Percentiles rank a stretch among this genome's conserved stretches.
These are phyloP conservation scores for Paramecium tetraurelia DNA, from an alignment of 73 alveolate species.

Conservation along the genomic window DNA sequence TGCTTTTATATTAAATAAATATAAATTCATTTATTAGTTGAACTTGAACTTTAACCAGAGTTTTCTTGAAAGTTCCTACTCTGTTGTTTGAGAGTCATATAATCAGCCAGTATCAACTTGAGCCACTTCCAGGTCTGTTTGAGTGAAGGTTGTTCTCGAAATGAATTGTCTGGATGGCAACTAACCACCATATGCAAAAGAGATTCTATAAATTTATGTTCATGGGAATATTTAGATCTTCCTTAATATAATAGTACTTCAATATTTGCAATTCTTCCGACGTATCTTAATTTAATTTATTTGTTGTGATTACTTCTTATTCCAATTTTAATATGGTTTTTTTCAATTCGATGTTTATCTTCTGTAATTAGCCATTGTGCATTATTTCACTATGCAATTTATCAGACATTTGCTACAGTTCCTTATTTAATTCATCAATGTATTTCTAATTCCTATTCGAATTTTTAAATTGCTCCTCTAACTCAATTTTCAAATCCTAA, in stretches of 20 bases:
- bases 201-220: constrained; percentile 55
- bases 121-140: constrained; percentile 53
- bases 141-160: not conserved
- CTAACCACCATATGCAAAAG: constrained; percentile 46
- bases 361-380: not conserved
- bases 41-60: constrained; percentile 44
- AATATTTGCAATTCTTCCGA: not conserved
- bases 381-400: constrained; percentile 18
- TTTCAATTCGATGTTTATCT: constrained; percentile 3
- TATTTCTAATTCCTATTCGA: not conserved
- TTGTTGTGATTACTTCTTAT: not conserved
- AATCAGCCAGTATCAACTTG: constrained; percentile 26
- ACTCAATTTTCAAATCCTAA: not conserved
- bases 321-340: not conserved
- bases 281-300: not conserved
- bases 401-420: not conserved
- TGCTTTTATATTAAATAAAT: not conserved
- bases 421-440: not conserved
- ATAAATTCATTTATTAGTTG: constrained; percentile 33
- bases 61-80: not conserved
- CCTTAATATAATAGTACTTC: constrained; percentile 7
- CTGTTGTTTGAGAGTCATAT: constrained; percentile 23
- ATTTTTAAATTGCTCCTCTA: not conserved
- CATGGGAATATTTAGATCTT: constrained; percentile 22
- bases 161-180: constrained; percentile 47